These are phyloP conservation scores for Fusarium xylarioides DNA, from an alignment of 2,329 filamentous ascomycete genomes.

Conservation along the genomic window DNA sequence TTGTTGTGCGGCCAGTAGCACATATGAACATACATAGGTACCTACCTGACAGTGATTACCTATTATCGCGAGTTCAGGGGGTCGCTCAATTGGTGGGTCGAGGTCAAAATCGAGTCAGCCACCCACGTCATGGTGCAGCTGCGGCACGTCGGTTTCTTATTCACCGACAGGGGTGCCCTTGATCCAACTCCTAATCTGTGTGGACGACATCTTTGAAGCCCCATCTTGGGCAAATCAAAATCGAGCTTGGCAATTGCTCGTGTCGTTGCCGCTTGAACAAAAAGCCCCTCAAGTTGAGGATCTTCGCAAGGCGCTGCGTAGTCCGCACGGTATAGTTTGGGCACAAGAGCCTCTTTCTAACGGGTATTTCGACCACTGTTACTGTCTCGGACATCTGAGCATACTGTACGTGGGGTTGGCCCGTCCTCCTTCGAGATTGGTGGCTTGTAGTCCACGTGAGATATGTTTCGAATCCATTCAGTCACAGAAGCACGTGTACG, in stretches of 20 bases:
- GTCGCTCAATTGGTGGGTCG: conserved; percentile 15
- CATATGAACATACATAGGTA: background rate
- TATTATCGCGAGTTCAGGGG: conserved; percentile 35
- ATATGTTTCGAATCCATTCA: conserved; percentile 18
- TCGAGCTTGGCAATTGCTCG: conserved; percentile 23
- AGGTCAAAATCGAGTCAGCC: conserved; percentile 25
- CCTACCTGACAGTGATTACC: background rate
- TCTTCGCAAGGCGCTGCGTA: background rate
- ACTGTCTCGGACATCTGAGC: background rate
- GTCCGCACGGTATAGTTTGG: conserved; percentile 5
- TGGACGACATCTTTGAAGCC: background rate
- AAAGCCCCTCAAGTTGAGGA: conserved; percentile 3
- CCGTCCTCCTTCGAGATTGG: conserved; percentile 6
- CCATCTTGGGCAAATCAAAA: conserved; percentile 17
- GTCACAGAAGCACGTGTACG: conserved; percentile 7
- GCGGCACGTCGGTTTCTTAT: conserved; percentile 29
- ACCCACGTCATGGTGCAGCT: conserved; percentile 40
- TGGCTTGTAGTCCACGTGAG: conserved; percentile 28
- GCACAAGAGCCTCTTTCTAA: background rate
- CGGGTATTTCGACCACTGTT: background rate
- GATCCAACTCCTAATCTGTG: background rate
- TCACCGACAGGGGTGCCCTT: conserved; percentile 17
- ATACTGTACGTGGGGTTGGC: conserved; percentile 12
- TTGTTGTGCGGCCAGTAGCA: conserved; percentile 10
- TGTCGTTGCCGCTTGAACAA: conserved; percentile 16